Base-by-base conservation (phyloP, 2,329 filamentous ascomycete genomes). In the Sclerotinia borealis region DNA sequence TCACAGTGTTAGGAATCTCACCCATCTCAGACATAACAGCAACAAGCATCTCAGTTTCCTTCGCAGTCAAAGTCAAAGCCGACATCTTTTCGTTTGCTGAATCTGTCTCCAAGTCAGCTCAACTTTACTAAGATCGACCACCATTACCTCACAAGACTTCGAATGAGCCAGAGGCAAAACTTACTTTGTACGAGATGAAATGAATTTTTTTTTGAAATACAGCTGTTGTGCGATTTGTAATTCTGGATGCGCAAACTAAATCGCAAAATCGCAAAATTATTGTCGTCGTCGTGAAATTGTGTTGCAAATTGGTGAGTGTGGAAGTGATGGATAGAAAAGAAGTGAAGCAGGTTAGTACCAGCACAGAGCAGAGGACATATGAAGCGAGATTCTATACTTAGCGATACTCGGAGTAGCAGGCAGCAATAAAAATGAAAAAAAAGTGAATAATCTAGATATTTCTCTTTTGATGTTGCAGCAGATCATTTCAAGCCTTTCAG, bases 1-100 rank as follows among this genome's bases (percentile, higher is more conserved):
- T 48, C 60, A 61, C 56, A 56, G 55, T 61, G 4, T 54, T 45
- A 13, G 68, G 65, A 31, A 66, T 55, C 19, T 67, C 65, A 0
- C 58, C 55, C 64, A 69, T 67, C 34, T 65, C 50, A 22, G 43
- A 22, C 34, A 68, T 56, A 10, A 69, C 59, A 29, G 65, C 63
- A 11, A 34, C 34, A 7, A 69, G 37, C 15, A 69, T 41, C 27
- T 64, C 48, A 8, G 45, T 51, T 48, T 69, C 67, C 22, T 61
- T 64, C 1, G 37, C 25, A 17, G 48, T 62, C 25, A 69, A 47
- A 47, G 31, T 59, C 15, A 64, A n/a, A n/a, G 37, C 17, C 9
- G 45, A 1, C 54, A 64, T 61, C 8, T 60, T 65, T 25, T 27
- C 27, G 41, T 37, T 15, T 45, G 19, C 29, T 19, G 29, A 37